A percentile compares a stretch with the other conserved stretches of the same genome.
phyloP scores from a whole-genome alignment of 345 rosid species.

The Murraya paniculata region DNA sequence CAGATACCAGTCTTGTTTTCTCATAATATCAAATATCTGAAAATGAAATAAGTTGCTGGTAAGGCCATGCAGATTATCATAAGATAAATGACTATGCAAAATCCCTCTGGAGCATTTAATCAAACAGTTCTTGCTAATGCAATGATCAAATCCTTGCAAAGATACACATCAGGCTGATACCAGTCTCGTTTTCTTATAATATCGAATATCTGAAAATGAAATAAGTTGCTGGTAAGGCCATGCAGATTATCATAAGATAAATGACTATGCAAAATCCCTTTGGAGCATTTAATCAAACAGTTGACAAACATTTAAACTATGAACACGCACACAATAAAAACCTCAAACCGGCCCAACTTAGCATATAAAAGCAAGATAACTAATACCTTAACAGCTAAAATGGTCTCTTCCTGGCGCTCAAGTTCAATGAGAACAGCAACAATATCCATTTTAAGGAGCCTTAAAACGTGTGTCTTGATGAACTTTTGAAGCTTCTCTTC shows the following conservation, averaged over 20 bases:
- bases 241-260: not conserved
- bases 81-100: not conserved
- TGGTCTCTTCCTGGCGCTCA: constrained; percentile 82
- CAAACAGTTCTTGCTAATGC: constrained; percentile 51
- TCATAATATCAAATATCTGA: constrained; percentile 73
- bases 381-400: constrained; percentile 61
- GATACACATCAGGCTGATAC: constrained; percentile 73
- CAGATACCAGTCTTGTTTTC: constrained; percentile 78
- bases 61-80: not conserved
- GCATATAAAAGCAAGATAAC: not conserved
- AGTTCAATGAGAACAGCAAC: constrained; percentile 79
- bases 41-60: constrained; percentile 13
- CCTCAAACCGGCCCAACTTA: not conserved
- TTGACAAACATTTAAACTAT: not conserved
- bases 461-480: constrained; percentile 63
- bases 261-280: not conserved
- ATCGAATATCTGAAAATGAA: constrained; percentile 58
- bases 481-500: constrained; percentile 68
- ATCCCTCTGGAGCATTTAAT: constrained; percentile 29
- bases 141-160: constrained; percentile 84
- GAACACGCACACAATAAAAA: not conserved
- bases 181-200: constrained; percentile 77
- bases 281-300: constrained; percentile 45
- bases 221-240: not conserved
- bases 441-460: constrained; percentile 81